Conservation (phyloP, 1,284 basidiomycete species). For the Irpex lacteus region DNA sequence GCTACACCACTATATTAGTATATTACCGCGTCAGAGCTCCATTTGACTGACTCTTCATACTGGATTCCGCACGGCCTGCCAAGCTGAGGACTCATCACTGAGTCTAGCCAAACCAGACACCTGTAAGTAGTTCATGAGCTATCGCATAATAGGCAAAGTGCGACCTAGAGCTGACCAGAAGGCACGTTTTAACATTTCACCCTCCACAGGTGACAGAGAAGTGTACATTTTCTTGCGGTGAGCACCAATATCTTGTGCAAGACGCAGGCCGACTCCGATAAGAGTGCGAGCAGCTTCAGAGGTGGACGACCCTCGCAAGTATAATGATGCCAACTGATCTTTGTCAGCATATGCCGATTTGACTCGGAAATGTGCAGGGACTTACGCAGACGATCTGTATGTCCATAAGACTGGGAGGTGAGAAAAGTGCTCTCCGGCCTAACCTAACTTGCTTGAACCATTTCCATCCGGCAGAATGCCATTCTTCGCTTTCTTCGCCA, state of each 20-base stretch:
- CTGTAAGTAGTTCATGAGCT: conserved; percentile 30
- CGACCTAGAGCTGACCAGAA: conserved; percentile 57
- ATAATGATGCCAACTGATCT: conserved; percentile 32
- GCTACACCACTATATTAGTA: background rate
- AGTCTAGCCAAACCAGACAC: conserved; percentile 59
- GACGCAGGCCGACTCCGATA: conserved; percentile 47
- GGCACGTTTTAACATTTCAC: conserved; percentile 56
- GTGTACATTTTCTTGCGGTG: conserved; percentile 35
- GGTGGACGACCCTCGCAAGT: conserved; percentile 42
- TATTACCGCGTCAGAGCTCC: background rate
- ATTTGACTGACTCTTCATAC: conserved; percentile 67
- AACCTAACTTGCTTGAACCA: conserved; percentile 67
- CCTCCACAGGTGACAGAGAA: conserved; percentile 28
- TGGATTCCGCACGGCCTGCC: conserved; percentile 79
- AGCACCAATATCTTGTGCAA: conserved; percentile 42
- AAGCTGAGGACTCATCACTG: conserved; percentile 61
- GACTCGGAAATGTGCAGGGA: background rate
- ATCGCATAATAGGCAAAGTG: background rate
- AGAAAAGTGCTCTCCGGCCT: conserved; percentile 53
- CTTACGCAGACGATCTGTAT: conserved; percentile 55
- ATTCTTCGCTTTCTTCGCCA: conserved; percentile 31
- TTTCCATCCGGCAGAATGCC: conserved; percentile 70
- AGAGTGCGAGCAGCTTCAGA: conserved; percentile 50
- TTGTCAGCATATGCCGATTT: too few relatives aligned
- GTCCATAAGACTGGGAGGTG: conserved; percentile 62